Evolutionary conservation across 345 rosid species (phyloP).

Genomic region (Hibiscus syriacus): DNA sequence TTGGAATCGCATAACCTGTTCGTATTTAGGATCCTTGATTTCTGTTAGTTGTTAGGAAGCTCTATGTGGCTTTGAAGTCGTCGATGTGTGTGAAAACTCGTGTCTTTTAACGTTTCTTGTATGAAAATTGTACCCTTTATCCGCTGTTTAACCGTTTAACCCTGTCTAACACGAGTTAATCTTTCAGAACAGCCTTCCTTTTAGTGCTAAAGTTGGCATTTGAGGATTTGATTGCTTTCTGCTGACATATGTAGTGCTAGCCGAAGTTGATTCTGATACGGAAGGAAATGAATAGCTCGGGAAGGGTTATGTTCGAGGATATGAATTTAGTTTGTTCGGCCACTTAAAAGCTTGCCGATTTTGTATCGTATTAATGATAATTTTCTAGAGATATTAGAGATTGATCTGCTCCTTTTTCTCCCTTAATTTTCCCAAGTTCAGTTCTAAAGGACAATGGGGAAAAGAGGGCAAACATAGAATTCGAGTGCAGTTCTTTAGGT

Average conservation of each 20-base stretch:
- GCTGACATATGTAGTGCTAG: neutral
- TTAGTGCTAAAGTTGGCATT: neutral
- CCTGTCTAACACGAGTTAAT: neutral
- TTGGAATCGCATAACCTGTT: too few relatives aligned
- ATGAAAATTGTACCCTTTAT: neutral
- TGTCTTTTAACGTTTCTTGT: neutral
- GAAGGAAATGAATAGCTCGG: neutral
- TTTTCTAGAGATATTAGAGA: neutral
- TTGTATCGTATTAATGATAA: neutral
- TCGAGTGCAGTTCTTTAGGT: neutral
- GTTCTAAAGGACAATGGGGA: neutral
- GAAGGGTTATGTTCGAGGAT: neutral
- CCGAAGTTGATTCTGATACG: neutral
- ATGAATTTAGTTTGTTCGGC: neutral
- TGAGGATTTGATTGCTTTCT: neutral
- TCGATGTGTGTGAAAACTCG: neutral
- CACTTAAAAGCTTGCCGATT: neutral
- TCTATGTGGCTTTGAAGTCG: neutral
- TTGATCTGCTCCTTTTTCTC: neutral
- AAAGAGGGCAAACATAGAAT: neutral
- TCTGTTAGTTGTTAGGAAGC: too few relatives aligned
- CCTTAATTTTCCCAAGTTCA: neutral
- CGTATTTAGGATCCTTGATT: too few relatives aligned
- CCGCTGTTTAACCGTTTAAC: neutral
- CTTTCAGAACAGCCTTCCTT: neutral